Evolutionary conservation across 805 yeast species (phyloP).

Genomic region (Yarrowia deformans): DNA sequence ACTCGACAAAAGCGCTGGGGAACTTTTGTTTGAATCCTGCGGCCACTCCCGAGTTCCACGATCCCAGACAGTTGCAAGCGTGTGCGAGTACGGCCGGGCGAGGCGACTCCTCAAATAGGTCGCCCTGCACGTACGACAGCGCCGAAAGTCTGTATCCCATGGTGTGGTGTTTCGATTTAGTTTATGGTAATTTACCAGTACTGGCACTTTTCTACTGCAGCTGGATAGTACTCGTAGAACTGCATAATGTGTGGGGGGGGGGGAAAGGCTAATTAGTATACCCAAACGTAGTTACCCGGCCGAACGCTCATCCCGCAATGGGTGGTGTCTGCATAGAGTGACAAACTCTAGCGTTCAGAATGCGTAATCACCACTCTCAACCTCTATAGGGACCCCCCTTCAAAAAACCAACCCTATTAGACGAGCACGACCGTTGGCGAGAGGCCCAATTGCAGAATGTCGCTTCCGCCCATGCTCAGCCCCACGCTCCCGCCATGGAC

Average conservation of each 20-base stretch:
- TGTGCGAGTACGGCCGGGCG: slow-evolving; percentile 65
- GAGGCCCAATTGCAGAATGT: neutral
- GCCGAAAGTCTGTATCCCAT: slow-evolving; percentile 29
- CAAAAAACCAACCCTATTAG: neutral
- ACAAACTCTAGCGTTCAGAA: slow-evolving; percentile 4
- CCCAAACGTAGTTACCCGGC: slow-evolving; percentile 6
- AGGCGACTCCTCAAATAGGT: slow-evolving; percentile 55
- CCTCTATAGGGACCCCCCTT: neutral
- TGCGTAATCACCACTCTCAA: neutral
- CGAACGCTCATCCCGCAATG: too few species aligned
- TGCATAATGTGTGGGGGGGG: neutral
- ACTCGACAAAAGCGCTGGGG: slow-evolving; percentile 62
- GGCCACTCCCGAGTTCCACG: slow-evolving; percentile 89
- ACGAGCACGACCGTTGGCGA: neutral
- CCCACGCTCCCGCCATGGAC: slow-evolving; percentile 52
- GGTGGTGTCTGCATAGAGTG: neutral
- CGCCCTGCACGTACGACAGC: slow-evolving; percentile 59
- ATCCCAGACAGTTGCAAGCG: slow-evolving; percentile 77
- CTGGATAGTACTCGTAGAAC: too few species aligned
- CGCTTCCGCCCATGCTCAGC: slow-evolving; percentile 51
- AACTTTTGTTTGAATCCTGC: slow-evolving; percentile 59
- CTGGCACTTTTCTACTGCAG: too few species aligned
- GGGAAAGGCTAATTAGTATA: neutral
- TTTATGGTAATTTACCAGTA: too few species aligned
- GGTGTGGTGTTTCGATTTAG: too few species aligned